Evolutionary conservation across 495 filamentous ascomycete species (phyloP).

Genomic region (Xylaria grammica): DNA sequence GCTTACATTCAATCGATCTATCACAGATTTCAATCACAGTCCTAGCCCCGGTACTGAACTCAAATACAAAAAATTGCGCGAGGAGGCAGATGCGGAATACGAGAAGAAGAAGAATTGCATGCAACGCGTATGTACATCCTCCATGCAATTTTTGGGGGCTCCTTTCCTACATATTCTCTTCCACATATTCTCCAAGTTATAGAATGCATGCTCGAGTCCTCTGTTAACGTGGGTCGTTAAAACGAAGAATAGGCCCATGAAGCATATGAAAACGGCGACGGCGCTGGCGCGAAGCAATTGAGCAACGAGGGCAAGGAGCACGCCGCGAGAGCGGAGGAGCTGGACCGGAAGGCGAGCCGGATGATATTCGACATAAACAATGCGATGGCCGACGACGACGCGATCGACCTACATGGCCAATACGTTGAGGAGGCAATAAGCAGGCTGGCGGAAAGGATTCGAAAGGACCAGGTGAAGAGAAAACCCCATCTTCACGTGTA

Average conservation of each 20-base stretch:
- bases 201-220: neutral
- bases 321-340: conserved; percentile 74
- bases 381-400: conserved; percentile 68
- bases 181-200: neutral
- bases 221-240: neutral
- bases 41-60: conserved; percentile 69
- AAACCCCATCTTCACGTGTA: conserved; percentile 68
- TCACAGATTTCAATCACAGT: conserved; percentile 80
- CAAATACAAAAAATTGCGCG: conserved; percentile 91
- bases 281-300: conserved; percentile 76
- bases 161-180: conserved; percentile 1
- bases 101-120: conserved; percentile 77
- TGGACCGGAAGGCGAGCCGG: conserved; percentile 88
- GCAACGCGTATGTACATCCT: conserved; percentile 57
- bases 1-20: conserved; percentile 7
- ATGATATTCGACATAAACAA: conserved; percentile 97
- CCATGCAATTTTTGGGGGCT: too few species aligned
- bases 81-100: conserved; percentile 78
- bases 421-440: conserved; percentile 94
- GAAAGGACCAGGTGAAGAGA: conserved; percentile 69
- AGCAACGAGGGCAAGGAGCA: conserved; percentile 86
- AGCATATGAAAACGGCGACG: conserved; percentile 81
- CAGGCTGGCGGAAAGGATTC: conserved; percentile 82
- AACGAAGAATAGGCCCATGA: conserved; percentile 63
- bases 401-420: conserved; percentile 92